Base-by-base conservation (phyloP, 768 basidiomycete genomes). In the Dendrothele bispora region DNA sequence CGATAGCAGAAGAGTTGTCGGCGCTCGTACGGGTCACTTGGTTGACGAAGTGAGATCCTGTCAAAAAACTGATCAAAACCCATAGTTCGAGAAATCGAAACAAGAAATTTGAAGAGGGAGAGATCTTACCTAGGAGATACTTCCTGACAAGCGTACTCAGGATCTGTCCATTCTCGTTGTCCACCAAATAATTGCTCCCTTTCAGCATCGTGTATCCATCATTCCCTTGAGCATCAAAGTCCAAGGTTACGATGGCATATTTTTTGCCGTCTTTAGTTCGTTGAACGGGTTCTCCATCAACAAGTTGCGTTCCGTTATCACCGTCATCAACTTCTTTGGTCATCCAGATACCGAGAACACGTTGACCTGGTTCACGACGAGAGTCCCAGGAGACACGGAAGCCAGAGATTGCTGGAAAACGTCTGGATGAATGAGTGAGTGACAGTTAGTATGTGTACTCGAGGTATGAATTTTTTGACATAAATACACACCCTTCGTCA, bases 391-490 rank as follows among this genome's bases (percentile, higher is more conserved):
- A 77, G 7, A 95, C 86, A 10, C 81, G 82, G 30, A 95, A 77
- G n/a, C 93, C 93, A 20, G 92, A 87, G 30, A 95, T 73, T 10
- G 92, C 76, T 1, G 93, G 92, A 67, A 97, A 97, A 11, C 93
- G 89, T 20, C n/a, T n/a, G n/a, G n/a, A n/a, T n/a, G n/a, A n/a
- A n/a, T n/a, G n/a, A n/a, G n/a, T n/a, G n/a, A n/a, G n/a, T n/a
- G n/a, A n/a, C n/a, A n/a, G n/a, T n/a, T n/a, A n/a, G n/a, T n/a
- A n/a, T n/a, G n/a, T n/a, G n/a, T n/a, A n/a, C n/a, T n/a, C n/a
- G n/a, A n/a, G n/a, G n/a, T n/a, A n/a, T n/a, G n/a, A n/a, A n/a
- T n/a, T n/a, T n/a, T n/a, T n/a, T n/a, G n/a, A n/a, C n/a, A n/a
- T n/a, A n/a, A n/a, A n/a, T n/a, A n/a, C n/a, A n/a, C n/a, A n/a